A percentile compares a stretch with the other conserved stretches of the same genome.
Evolutionary conservation across 23 red algal species (phyloP).

Genomic region (Agarophyton chilense): DNA sequence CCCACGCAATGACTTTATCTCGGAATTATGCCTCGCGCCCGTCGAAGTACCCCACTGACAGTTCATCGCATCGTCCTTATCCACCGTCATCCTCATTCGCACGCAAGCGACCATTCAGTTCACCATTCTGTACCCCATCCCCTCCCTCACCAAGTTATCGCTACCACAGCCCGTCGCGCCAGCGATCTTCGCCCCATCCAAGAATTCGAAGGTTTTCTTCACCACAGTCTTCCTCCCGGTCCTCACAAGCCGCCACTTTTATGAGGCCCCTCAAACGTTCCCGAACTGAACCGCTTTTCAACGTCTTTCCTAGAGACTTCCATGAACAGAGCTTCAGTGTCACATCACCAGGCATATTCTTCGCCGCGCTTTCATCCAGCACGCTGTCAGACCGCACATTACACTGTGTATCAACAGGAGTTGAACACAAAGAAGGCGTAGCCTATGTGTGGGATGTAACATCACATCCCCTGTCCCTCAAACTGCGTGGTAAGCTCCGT

Average conservation of each 20-base stretch:
- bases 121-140: neutral
- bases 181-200: neutral
- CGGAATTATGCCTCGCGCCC: neutral
- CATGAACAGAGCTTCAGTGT: neutral
- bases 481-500: neutral
- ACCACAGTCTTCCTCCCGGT: neutral
- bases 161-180: neutral
- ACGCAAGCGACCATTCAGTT: constrained; percentile 5
- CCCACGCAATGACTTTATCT: neutral
- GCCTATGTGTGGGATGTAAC: neutral
- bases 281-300: neutral
- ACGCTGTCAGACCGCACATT: neutral
- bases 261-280: neutral
- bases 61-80: neutral
- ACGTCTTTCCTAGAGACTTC: neutral
- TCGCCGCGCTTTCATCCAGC: neutral
- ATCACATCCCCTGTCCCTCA: neutral
- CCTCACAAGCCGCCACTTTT: neutral
- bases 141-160: neutral
- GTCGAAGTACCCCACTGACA: neutral
- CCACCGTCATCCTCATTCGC: neutral
- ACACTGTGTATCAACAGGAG: neutral
- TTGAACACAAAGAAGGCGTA: neutral
- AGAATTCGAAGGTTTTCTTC: neutral
- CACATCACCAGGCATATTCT: neutral